Conservation (phyloP, 495 filamentous ascomycete species). For the Talaromyces wortmannii region DNA sequence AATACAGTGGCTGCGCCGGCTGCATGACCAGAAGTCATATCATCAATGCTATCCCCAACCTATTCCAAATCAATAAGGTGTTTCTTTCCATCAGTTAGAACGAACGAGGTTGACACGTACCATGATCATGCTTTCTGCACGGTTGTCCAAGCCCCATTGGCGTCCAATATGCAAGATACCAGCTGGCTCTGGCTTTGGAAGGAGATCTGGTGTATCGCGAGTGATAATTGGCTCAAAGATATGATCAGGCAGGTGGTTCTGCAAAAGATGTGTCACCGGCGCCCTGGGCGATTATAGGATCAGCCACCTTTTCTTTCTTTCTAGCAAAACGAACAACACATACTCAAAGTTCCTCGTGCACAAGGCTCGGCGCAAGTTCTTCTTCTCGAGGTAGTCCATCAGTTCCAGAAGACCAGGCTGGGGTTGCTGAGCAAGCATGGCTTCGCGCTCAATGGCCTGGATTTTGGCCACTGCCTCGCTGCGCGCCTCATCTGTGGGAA, state of each 20-base stretch:
- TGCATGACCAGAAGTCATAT: constrained; percentile 79
- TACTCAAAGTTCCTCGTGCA: constrained; percentile 94
- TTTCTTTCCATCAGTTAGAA: background rate
- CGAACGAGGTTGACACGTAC: constrained; percentile 16
- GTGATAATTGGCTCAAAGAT: constrained; percentile 81
- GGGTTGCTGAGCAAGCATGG: constrained; percentile 71
- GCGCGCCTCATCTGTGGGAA: constrained; percentile 53
- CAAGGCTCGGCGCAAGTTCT: constrained; percentile 65
- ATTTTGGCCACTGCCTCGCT: constrained; percentile 62
- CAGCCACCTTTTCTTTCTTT: background rate
- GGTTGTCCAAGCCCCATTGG: constrained; percentile 58
- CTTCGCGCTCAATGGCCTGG: constrained; percentile 67
- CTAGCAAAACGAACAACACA: background rate
- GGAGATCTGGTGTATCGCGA: constrained; percentile 57
- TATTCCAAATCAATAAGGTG: constrained; percentile 17
- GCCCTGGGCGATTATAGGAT: constrained; percentile 26
- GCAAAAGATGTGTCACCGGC: constrained; percentile 63
- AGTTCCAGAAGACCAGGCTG: constrained; percentile 69
- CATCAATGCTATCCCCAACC: constrained; percentile 88
- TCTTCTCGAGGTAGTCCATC: constrained; percentile 72
- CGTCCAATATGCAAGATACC: constrained; percentile 79
- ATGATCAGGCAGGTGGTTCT: constrained; percentile 60
- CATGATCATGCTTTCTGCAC: constrained; percentile 48
- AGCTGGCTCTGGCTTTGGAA: constrained; percentile 85
- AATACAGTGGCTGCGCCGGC: constrained; percentile 89